phyloP scores from a whole-genome alignment of 305 asterid species.

The Fraxinus sp. region DNA sequence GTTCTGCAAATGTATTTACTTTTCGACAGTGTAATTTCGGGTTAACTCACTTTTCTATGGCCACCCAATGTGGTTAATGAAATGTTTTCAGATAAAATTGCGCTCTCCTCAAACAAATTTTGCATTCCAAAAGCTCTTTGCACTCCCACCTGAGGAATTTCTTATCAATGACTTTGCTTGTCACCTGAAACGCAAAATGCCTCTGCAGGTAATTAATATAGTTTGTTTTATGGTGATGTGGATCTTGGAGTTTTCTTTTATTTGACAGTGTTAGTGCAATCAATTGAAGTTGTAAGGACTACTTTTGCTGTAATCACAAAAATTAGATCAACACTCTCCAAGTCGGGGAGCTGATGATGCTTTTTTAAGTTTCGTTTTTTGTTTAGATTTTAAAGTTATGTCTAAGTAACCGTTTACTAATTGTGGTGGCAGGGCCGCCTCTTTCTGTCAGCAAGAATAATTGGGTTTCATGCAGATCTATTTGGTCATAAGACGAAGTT shows the following conservation, averaged over 20 bases:
- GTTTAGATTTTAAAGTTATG: conserved; percentile 13
- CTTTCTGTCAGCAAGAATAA: conserved; percentile 90
- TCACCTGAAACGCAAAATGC: conserved; percentile 95
- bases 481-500: conserved; percentile 92
- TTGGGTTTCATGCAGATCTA: conserved; percentile 90
- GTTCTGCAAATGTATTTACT: conserved; percentile 22
- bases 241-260: neutral
- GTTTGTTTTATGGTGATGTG: conserved; percentile 11
- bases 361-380: conserved; percentile 20
- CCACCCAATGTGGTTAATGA: conserved; percentile 20
- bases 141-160: conserved; percentile 89
- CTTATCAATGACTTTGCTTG: conserved; percentile 93
- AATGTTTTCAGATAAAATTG: conserved; percentile 57
- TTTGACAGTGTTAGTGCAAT: neutral
- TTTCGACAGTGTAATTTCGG: conserved; percentile 2
- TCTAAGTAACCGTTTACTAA: conserved; percentile 17
- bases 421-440: conserved; percentile 74
- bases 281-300: conserved; percentile 1
- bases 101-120: conserved; percentile 98
- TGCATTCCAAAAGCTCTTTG: conserved; percentile 93
- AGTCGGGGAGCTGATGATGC: conserved; percentile 13
- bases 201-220: conserved; percentile 69
- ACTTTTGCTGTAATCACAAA: neutral
- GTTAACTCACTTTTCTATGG: conserved; percentile 14
- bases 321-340: neutral